Evolutionary conservation across 176 grass and related monocot genomes (phyloP).

Genomic region (maize (Zea mays)): DNA sequence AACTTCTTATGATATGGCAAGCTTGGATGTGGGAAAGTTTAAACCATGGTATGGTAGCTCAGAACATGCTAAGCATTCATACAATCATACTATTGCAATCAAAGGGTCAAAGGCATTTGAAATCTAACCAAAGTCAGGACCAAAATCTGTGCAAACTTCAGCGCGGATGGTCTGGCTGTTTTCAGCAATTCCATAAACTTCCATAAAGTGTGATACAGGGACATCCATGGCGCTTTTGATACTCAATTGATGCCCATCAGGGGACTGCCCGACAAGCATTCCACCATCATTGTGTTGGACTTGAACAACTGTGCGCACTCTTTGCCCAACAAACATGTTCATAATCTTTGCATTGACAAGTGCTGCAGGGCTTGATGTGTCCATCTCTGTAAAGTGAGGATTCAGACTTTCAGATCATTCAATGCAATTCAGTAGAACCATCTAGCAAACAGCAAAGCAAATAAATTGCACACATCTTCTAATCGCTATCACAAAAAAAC

Average conservation of each 20-base stretch:
- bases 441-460: not conserved
- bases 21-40: not conserved
- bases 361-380: conserved; percentile 70
- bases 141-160: conserved; percentile 87
- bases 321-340: conserved; percentile 61
- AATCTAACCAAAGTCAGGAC: conserved; percentile 70
- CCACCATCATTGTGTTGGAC: conserved; percentile 61
- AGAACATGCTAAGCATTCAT: not conserved
- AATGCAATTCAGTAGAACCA: conserved; percentile 15
- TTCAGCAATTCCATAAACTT: conserved; percentile 84
- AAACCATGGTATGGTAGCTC: not conserved
- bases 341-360: conserved; percentile 75
- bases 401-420: conserved; percentile 18
- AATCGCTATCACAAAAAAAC: not conserved
- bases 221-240: conserved; percentile 54
- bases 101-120: not conserved
- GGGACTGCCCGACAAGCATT: conserved; percentile 55
- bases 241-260: conserved; percentile 70
- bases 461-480: not conserved
- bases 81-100: not conserved
- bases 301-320: conserved; percentile 80
- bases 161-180: conserved; percentile 61
- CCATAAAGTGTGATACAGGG: conserved; percentile 48
- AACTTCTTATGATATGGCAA: not conserved
- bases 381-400: conserved; percentile 56